A percentile compares a stretch with the other conserved stretches of the same genome.
Evolutionary conservation across 2,329 filamentous ascomycete genomes (phyloP).

Genomic region (Macrophomina pseudophaseolina): DNA sequence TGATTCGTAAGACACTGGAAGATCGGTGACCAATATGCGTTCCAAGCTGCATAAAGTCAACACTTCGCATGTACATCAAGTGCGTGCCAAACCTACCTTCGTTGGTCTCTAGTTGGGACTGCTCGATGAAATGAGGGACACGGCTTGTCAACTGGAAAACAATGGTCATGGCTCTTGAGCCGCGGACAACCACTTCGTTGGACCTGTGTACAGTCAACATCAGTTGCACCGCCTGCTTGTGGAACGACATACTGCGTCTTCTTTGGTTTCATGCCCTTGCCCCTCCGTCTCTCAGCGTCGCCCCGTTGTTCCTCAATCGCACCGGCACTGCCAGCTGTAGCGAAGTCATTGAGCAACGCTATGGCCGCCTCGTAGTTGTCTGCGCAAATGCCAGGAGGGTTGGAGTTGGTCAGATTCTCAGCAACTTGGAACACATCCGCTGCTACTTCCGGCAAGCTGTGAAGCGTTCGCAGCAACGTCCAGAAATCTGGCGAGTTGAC

Average conservation of each 20-base stretch:
- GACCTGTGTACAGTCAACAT: slow-evolving; percentile 52
- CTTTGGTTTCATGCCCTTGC: slow-evolving; percentile 58
- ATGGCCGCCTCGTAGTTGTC: slow-evolving; percentile 96
- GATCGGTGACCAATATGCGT: slow-evolving; percentile 95
- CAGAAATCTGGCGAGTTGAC: slow-evolving; percentile 98
- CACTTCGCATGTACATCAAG: background rate
- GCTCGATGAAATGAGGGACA: slow-evolving; percentile 85
- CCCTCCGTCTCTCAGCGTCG: slow-evolving; percentile 59
- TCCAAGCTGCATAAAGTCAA: slow-evolving; percentile 71
- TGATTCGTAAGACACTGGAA: slow-evolving; percentile 87
- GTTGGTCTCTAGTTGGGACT: slow-evolving; percentile 86
- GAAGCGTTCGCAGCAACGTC: slow-evolving; percentile 81
- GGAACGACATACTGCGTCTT: slow-evolving; percentile 59
- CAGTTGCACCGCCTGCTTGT: background rate
- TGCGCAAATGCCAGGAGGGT: slow-evolving; percentile 83
- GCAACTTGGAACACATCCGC: slow-evolving; percentile 85
- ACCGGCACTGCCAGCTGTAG: slow-evolving; percentile 77
- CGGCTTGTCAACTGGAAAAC: slow-evolving; percentile 82
- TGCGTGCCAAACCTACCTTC: slow-evolving; percentile 65
- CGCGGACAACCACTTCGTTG: slow-evolving; percentile 75
- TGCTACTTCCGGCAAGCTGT: slow-evolving; percentile 71
- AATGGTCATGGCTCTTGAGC: slow-evolving; percentile 78
- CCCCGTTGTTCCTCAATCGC: slow-evolving; percentile 71
- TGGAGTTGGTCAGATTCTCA: slow-evolving; percentile 71
- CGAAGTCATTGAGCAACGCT: slow-evolving; percentile 84